Percentiles rank a stretch among this genome's conserved stretches.
phyloP scores from a whole-genome alignment of 2,329 filamentous ascomycete genomes.

The Thelonectria discophora region DNA sequence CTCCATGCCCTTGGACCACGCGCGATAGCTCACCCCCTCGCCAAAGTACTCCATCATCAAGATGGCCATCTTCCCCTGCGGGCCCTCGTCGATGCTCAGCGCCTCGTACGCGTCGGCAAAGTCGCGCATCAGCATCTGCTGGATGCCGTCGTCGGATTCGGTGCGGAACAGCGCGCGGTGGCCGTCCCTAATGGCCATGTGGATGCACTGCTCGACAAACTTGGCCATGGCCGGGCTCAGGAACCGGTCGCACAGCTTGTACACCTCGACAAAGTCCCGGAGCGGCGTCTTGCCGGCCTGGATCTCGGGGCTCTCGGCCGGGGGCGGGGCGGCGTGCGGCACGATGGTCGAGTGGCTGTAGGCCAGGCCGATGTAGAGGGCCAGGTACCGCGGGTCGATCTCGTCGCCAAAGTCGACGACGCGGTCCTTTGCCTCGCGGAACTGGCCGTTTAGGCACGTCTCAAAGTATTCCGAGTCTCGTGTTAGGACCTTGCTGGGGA shows the following conservation, averaged over 20 bases:
- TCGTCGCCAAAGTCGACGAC: conserved; percentile 44
- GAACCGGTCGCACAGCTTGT: conserved; percentile 50
- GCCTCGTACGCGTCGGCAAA: conserved; percentile 50
- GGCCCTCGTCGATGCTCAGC: conserved; percentile 34
- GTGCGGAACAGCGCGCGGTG: conserved; percentile 47
- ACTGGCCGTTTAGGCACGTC: conserved; percentile 41
- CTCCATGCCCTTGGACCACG: conserved; percentile 40
- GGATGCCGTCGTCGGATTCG: conserved; percentile 38
- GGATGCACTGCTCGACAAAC: conserved; percentile 45
- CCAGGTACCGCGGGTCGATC: conserved; percentile 47
- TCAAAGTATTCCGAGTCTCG: conserved; percentile 49
- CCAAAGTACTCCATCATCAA: conserved; percentile 47
- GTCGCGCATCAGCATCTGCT: conserved; percentile 44
- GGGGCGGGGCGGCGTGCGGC: conserved; percentile 40
- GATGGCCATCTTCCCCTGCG: conserved; percentile 36
- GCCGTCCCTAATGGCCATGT: conserved; percentile 43
- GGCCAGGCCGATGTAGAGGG: conserved; percentile 47
- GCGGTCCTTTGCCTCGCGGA: conserved; percentile 41
- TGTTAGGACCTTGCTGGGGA: conserved; percentile 44
- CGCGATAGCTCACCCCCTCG: conserved; percentile 43
- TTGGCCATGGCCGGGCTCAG: conserved; percentile 43
- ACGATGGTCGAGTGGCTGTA: conserved; percentile 48
- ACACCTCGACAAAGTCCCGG: conserved; percentile 48
- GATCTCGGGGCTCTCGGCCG: conserved; percentile 40
- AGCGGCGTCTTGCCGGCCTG: conserved; percentile 40